Percentiles rank a stretch among this genome's conserved stretches.
These are phyloP conservation scores for Nyctanthes arbortristis DNA, from an alignment of 257 asterid species.

Conservation along the genomic window DNA sequence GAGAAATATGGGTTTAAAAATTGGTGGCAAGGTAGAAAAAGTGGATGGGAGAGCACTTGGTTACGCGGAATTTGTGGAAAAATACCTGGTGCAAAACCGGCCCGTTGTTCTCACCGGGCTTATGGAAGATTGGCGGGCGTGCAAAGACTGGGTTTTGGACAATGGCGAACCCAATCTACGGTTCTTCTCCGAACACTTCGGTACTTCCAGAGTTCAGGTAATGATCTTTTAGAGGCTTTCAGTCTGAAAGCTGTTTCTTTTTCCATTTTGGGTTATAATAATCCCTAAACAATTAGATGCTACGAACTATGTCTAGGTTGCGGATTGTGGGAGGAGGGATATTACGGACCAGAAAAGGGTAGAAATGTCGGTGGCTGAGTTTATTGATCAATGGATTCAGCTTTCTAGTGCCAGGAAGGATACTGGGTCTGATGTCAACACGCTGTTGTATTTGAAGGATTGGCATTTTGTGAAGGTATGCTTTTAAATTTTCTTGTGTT, in stretches of 20 bases:
- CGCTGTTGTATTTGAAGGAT: slow-evolving; percentile 79
- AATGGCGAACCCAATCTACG: slow-evolving; percentile 70
- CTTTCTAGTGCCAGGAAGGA: slow-evolving; percentile 26
- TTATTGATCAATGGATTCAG: slow-evolving; percentile 52
- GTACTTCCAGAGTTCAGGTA: slow-evolving; percentile 80
- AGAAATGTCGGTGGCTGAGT: slow-evolving; percentile 83
- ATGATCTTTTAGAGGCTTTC: neutral
- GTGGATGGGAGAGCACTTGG: slow-evolving; percentile 63
- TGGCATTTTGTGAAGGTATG: slow-evolving; percentile 96
- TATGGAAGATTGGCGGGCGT: slow-evolving; percentile 77
- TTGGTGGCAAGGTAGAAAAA: slow-evolving; percentile 69
- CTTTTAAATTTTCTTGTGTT: neutral
- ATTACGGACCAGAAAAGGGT: slow-evolving; percentile 81
- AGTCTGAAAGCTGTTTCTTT: neutral
- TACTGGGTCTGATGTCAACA: slow-evolving; percentile 34
- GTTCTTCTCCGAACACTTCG: slow-evolving; percentile 66
- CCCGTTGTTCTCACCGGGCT: slow-evolving; percentile 88
- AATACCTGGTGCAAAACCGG: slow-evolving; percentile 57
- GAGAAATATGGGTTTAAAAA: slow-evolving; percentile 52
- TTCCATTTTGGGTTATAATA: neutral
- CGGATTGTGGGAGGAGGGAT: slow-evolving; percentile 78
- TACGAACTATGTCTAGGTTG: slow-evolving; percentile 53
- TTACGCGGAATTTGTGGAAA: slow-evolving; percentile 55
- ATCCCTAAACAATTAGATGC: neutral
- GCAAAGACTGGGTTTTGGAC: slow-evolving; percentile 72